Conservation (phyloP, 2,329 filamentous ascomycete genomes). For the Trichoderma asperellum region DNA sequence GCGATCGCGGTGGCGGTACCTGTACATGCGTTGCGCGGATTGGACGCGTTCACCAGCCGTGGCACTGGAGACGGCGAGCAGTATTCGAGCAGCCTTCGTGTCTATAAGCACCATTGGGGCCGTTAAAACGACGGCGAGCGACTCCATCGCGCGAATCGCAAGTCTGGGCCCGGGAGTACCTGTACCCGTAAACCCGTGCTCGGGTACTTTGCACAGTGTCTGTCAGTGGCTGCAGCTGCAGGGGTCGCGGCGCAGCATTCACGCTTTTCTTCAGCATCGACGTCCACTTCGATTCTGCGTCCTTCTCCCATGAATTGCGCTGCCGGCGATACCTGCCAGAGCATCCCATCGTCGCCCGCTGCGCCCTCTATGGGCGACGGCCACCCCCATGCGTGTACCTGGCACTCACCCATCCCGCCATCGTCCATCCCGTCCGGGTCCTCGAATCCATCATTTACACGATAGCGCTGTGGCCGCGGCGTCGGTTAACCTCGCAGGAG, state of each 20-base stretch:
- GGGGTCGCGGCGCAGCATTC: slow-evolving; percentile 9
- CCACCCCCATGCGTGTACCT: neutral
- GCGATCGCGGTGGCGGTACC: neutral
- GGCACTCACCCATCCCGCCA: neutral
- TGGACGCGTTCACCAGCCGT: neutral
- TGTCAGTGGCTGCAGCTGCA: slow-evolving; percentile 2
- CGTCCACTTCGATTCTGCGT: neutral
- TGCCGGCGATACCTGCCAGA: neutral
- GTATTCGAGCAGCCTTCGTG: neutral
- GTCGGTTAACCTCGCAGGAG: neutral
- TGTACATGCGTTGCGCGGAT: neutral
- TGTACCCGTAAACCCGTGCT: neutral
- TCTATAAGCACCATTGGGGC: neutral
- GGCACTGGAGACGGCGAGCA: neutral
- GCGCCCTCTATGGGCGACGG: slow-evolving; percentile 1
- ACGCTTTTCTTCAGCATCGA: neutral
- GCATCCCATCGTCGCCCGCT: neutral
- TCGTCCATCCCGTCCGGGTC: neutral
- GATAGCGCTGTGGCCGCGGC: neutral
- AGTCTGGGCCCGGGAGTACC: neutral
- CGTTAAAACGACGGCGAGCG: neutral
- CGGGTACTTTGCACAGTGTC: neutral
- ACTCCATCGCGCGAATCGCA: slow-evolving; percentile 3
- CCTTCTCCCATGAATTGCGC: neutral
- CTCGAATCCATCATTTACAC: neutral